Evolutionary conservation across 2,329 filamentous ascomycete species (phyloP).

Genomic region (Parastagonospora nodorum): DNA sequence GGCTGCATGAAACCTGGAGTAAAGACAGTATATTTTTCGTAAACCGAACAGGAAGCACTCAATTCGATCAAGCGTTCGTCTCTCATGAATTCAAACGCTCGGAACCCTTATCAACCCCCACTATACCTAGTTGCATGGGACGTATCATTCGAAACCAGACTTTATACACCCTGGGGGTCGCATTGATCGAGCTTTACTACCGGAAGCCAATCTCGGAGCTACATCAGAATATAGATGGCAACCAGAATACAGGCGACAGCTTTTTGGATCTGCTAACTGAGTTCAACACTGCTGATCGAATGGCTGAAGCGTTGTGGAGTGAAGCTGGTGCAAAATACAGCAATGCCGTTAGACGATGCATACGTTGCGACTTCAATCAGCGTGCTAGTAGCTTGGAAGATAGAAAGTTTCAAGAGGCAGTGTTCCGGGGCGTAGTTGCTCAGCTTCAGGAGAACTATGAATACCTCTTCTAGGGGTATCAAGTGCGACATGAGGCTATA

Average conservation of each 20-base stretch:
- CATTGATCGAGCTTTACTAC: constrained; percentile 44
- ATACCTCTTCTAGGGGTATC: constrained; percentile 6
- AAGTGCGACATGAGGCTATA: no score
- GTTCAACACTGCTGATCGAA: constrained; percentile 26
- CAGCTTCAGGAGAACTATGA: constrained; percentile 36
- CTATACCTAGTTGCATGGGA: no score
- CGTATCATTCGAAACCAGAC: constrained; percentile 36
- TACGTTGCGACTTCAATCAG: constrained; percentile 39
- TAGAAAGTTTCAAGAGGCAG: constrained; percentile 31
- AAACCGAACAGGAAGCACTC: constrained; percentile 9
- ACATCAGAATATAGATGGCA: constrained; percentile 13
- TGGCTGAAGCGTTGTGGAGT: constrained; percentile 31
- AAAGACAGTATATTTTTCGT: constrained; percentile 30
- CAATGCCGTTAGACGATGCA: constrained; percentile 39
- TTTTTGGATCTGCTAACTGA: constrained; percentile 23
- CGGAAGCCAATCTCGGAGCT: constrained; percentile 28
- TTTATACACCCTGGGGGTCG: constrained; percentile 40
- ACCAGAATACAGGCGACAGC: constrained; percentile 1
- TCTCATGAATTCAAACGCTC: no score
- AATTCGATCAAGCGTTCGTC: constrained; percentile 24
- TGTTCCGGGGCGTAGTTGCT: constrained; percentile 35
- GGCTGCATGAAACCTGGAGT: constrained; percentile 28
- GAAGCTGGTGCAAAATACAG: constrained; percentile 37
- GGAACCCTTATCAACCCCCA: no score
- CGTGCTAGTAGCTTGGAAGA: constrained; percentile 31